A percentile compares a stretch with the other conserved stretches of the same genome.
phyloP scores from a whole-genome alignment of 2,329 filamentous ascomycete genomes.

The Ascochyta fabae region DNA sequence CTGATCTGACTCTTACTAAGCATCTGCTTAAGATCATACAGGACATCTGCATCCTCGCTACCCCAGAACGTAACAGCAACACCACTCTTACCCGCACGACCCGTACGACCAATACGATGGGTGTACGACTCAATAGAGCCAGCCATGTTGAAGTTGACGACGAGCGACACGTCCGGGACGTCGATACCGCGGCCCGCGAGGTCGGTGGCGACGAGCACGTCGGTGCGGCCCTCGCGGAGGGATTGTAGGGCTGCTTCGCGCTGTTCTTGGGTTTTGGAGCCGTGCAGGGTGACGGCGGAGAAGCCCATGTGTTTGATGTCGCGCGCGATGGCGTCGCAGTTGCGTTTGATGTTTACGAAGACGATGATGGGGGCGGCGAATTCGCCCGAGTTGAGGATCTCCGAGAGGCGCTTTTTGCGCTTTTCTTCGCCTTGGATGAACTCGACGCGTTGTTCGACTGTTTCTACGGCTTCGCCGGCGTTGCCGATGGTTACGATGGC shows the following conservation, averaged over 20 bases:
- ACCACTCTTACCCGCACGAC: slow-evolving; percentile 96
- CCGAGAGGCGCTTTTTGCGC: slow-evolving; percentile 91
- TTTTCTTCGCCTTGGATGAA: slow-evolving; percentile 91
- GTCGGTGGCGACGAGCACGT: slow-evolving; percentile 94
- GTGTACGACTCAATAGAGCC: slow-evolving; percentile 92
- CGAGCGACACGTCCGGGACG: slow-evolving; percentile 89
- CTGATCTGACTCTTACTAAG: slow-evolving; percentile 87
- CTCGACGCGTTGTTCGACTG: slow-evolving; percentile 96
- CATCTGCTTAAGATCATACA: slow-evolving; percentile 97
- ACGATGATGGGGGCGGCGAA: slow-evolving; percentile 94
- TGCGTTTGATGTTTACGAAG: slow-evolving; percentile 99
- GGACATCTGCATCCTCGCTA: slow-evolving; percentile 83
- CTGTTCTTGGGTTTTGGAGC: slow-evolving; percentile 97
- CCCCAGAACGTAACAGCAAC: slow-evolving; percentile 95
- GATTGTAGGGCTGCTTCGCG: slow-evolving; percentile 88
- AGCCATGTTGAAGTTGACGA: slow-evolving; percentile 99
- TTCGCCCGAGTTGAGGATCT: slow-evolving; percentile 81
- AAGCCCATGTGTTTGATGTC: slow-evolving; percentile 96
- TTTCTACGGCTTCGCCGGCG: slow-evolving; percentile 93
- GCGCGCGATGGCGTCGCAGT: slow-evolving; percentile 92
- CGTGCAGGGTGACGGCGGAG: slow-evolving; percentile 87
- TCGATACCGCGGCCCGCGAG: slow-evolving; percentile 97
- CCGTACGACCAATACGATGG: slow-evolving; percentile 94
- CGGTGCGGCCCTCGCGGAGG: slow-evolving; percentile 79
- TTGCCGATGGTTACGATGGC: slow-evolving; percentile 96